Evolutionary conservation across 2,329 filamentous ascomycete genomes (phyloP).

Genomic region (Aspergillus sp.): DNA sequence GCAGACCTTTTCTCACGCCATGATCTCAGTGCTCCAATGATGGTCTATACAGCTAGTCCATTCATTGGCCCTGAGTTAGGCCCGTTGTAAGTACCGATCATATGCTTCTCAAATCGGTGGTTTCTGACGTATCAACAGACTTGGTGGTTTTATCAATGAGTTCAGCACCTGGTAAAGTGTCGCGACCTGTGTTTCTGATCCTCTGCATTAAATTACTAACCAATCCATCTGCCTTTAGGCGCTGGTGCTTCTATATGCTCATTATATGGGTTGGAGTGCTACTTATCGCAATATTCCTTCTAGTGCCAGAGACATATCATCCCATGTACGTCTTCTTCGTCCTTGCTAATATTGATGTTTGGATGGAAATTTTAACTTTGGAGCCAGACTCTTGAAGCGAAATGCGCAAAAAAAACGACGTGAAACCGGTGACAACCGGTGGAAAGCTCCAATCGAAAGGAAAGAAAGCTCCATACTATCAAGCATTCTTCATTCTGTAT

Average conservation of each 20-base stretch:
- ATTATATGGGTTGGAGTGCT: conserved; percentile 75
- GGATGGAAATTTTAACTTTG: too few species aligned
- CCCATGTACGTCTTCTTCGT: conserved; percentile 41
- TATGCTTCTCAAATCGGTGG: too few species aligned
- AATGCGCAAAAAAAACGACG: conserved; percentile 70
- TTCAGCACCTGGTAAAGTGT: conserved; percentile 59
- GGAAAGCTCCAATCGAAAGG: conserved; percentile 75
- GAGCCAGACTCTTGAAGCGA: conserved; percentile 56
- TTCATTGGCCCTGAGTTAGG: conserved; percentile 60
- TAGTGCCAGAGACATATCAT: conserved; percentile 86
- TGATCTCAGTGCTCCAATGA: conserved; percentile 77
- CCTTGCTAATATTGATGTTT: neutral
- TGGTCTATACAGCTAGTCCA: conserved; percentile 69
- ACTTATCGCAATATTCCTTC: conserved; percentile 62
- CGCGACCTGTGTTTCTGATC: too few species aligned
- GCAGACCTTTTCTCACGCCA: conserved; percentile 72
- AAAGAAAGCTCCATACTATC: conserved; percentile 63
- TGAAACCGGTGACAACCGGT: conserved; percentile 75
- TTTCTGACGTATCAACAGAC: conserved; percentile 19
- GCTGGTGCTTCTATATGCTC: conserved; percentile 82
- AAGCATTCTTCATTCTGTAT: conserved; percentile 59
- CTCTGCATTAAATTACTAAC: conserved; percentile 1
- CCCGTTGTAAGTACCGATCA: conserved; percentile 42
- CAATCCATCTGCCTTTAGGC: conserved; percentile 36
- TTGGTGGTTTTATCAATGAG: conserved; percentile 79